Base-by-base conservation (phyloP, 2,329 filamentous ascomycete species). In the Alternaria conjuncta region DNA sequence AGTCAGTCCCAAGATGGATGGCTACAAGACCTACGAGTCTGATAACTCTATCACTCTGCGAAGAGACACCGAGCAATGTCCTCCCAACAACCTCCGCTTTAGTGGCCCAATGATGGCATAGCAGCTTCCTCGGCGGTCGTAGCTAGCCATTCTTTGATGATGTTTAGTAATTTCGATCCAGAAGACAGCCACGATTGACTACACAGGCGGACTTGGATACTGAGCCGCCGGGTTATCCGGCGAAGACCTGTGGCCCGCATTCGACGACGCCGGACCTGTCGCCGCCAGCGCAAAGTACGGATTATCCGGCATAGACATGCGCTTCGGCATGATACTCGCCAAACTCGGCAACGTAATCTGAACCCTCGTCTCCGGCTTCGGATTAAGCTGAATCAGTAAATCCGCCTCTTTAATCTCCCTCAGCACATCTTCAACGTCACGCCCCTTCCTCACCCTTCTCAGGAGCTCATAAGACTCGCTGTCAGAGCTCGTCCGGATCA, bases 331-430 rank as follows among this genome's bases (percentile, higher is more conserved):
- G 1, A 41, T 41, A 6, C 20, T 23, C 5, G 49, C 30, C 49
- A 53, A 53, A 5, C 28, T 36, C 0, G 49, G 49, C 10, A 53
- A 41, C 2, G 5, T 18, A 18, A 23, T 36, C 20, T n/a, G 49
- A 2, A 53, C 9, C 15, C 15, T 63, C 23, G 50, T 57, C 25
- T 66, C 60, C 6, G 67, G 64, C 10, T 57, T 58, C 25, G 63
- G 43, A 13, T 61, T 53, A 12, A 68, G 28, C 21, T 71, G 68
- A 12, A 69, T 53, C 3, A 66, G 63, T 11, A 70, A 30, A 23
- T 67, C 61, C 15, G 68, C 69, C 13, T 68, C 65, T 50, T 64
- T 65, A 15, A 70, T 60, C 13, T 65, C 60, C 11, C 54, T 61
- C 20, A 71, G 32, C 9, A 71, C 55, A 30, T 54, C 57, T 6